phyloP scores from a whole-genome alignment of 129 eudicot species.

The Pseudognaphalium luteoalbum region DNA sequence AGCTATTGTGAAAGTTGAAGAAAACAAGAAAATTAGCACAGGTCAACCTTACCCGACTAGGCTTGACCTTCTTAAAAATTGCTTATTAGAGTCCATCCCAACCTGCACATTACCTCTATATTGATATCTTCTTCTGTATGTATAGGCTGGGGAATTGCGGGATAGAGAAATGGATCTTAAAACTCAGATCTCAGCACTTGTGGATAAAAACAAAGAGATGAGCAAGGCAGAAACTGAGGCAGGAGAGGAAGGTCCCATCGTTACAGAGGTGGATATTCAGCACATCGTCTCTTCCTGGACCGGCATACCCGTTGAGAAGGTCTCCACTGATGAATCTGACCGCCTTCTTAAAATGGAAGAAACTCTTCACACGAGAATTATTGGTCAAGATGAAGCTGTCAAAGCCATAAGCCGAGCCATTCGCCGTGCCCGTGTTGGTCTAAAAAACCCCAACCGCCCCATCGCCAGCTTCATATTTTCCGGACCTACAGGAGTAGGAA shows the following conservation, averaged over 20 bases:
- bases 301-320: conserved; percentile 86
- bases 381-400: conserved; percentile 94
- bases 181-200: conserved; percentile 69
- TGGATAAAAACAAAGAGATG: conserved; percentile 80
- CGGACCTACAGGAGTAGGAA: conserved; percentile 95
- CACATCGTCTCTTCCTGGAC: conserved; percentile 90
- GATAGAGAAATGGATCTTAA: conserved; percentile 86
- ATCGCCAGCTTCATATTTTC: conserved; percentile 90
- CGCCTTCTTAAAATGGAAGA: conserved; percentile 95
- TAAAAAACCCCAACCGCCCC: conserved; percentile 86
- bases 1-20: too few species aligned
- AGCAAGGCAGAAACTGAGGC: conserved; percentile 82
- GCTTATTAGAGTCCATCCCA: too few species aligned
- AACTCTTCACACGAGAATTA: conserved; percentile 68
- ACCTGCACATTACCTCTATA: background rate
- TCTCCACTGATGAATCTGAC: conserved; percentile 86
- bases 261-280: conserved; percentile 82
- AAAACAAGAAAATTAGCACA: too few species aligned
- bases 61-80: too few species aligned
- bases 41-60: too few species aligned
- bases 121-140: background rate
- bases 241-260: conserved; percentile 76
- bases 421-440: conserved; percentile 93
- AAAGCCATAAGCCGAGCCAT: conserved; percentile 85
- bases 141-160: conserved; percentile 81